Evolutionary conservation across 768 basidiomycete genomes (phyloP).

Genomic region (Collybiopsis luxurians): DNA sequence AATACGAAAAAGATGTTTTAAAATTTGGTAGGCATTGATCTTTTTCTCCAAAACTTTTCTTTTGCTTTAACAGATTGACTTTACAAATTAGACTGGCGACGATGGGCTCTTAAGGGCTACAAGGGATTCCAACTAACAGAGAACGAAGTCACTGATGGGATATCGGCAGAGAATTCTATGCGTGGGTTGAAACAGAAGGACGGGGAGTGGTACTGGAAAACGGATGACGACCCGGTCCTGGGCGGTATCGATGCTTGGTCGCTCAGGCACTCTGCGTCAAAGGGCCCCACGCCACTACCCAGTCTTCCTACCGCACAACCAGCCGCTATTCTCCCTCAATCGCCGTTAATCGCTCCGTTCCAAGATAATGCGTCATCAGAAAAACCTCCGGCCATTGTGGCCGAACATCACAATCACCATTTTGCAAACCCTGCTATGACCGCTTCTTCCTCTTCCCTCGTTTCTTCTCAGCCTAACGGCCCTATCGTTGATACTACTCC

Average conservation of each 20-base stretch:
- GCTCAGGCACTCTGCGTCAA: background rate
- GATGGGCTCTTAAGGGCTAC: constrained; percentile 12
- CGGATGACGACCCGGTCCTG: background rate
- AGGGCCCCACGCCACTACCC: no score
- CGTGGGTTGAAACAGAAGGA: constrained; percentile 8
- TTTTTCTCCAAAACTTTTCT: background rate
- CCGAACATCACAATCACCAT: no score
- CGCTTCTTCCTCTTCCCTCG: no score
- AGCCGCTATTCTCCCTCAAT: no score
- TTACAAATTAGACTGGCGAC: constrained; percentile 11
- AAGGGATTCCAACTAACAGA: constrained; percentile 12
- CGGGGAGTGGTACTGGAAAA: constrained; percentile 5
- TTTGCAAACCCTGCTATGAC: no score
- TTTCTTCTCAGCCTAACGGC: no score
- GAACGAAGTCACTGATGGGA: constrained; percentile 11
- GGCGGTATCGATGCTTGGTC: constrained; percentile 2
- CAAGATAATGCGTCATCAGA: no score
- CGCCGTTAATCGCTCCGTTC: no score
- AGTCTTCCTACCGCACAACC: no score
- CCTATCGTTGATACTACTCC: no score
- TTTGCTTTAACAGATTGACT: background rate
- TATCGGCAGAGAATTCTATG: constrained; percentile 12
- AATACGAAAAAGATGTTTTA: constrained; percentile 11
- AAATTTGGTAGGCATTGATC: constrained; percentile 7
- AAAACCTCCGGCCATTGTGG: no score